Evolutionary conservation across 1,284 basidiomycete genomes (phyloP), one percentile per base, ranked within the genome.

Genomic region (Leccinum idahoense): DNA sequence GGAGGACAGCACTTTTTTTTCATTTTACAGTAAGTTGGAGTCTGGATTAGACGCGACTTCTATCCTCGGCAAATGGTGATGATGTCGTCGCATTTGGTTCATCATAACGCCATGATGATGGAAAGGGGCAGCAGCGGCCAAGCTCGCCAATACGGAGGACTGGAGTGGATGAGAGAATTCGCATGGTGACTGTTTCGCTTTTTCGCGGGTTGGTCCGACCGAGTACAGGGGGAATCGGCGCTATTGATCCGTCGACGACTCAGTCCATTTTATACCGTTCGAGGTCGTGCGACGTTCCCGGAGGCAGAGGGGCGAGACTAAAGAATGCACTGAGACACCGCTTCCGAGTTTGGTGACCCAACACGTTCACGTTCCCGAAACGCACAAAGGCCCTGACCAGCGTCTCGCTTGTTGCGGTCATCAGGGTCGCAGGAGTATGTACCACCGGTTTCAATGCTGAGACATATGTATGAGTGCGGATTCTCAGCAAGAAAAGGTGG

Each of bases 391-490:
- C n/a, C 41, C 35, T 37, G 10, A 11, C 2, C 41, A 39, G 39
- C 14, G 39, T 39, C 14, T 39, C 39, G 39, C 39, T 41, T 14
- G 6, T 41, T 41, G 3, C 14, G 7, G 7, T n/a, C n/a, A 10
- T 39, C 37, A 39, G 37, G 37, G 39, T 41, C 39, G 12, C 14
- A 41, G 14, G 15, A 18, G 44, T 15, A n/a, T 15, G 14, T 41
- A 14, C 44, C 7, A 14, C 44, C 7, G 12, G 29, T 44, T 11
- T 8, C 26, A 41, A 10, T 20, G 11, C 39, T 41, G 39, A 41
- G 11, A 39, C 58, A 5, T 60, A 35, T 10, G 18, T n/a, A 59
- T 68, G 2, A 70, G 56, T 12, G 57, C 7, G n/a, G 29, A 29
- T 62, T 59, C 51, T 23, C 11, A 15, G 7, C 26, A 46, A 54